These are phyloP conservation scores for Zea mays DNA, from an alignment of 176 grass and related monocot genomes.

Conservation along the genomic window Zm-B73-REFERENCE-NAM-5.0 NC_050097.1:116912001-116912500, in stretches of 20 bases:
- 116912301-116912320: too few species aligned
- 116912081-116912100: not conserved
- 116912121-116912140: too few species aligned
- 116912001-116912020: conserved; percentile 79
- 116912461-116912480: not conserved
- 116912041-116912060: conserved; percentile 24
- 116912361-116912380: conserved; percentile 74
- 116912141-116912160: not conserved
- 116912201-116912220: too few species aligned
- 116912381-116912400: conserved; percentile 86
- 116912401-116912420: conserved; percentile 70
- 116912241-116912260: too few species aligned
- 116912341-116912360: too few species aligned
- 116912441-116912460: not conserved
- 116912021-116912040: conserved; percentile 91
- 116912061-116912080: conserved; percentile 12
- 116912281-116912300: too few species aligned
- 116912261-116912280: too few species aligned
- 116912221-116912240: too few species aligned
- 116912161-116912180: conserved; percentile 21
- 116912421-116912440: conserved; percentile 44
- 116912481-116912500: not conserved
- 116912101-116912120: not conserved
- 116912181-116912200: conserved; percentile 46
- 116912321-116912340: too few species aligned